These are phyloP conservation scores for Nemania serpens DNA, from an alignment of 2,329 filamentous ascomycete species.

Conservation along the genomic window DNA sequence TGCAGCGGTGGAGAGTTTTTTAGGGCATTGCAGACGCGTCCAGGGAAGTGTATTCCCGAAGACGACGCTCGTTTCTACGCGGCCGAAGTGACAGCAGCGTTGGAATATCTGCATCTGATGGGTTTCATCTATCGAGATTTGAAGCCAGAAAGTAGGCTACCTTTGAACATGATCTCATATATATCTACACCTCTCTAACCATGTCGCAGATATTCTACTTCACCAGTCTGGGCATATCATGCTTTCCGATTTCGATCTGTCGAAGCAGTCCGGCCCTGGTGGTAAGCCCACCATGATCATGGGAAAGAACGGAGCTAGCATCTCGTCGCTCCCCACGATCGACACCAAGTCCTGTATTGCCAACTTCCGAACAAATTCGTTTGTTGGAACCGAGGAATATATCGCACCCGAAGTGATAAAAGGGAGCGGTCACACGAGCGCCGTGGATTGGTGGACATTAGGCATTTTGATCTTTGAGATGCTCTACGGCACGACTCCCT, in stretches of 20 bases:
- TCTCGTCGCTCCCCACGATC: conserved; percentile 89
- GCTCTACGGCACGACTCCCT: conserved; percentile 96
- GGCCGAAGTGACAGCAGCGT: conserved; percentile 91
- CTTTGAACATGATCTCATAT: conserved; percentile 1
- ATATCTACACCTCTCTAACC: conserved; percentile 42
- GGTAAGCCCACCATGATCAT: conserved; percentile 98
- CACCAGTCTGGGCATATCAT: conserved; percentile 99
- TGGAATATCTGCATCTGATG: conserved; percentile 98
- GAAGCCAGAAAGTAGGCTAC: conserved; percentile 87
- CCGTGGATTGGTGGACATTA: conserved; percentile 98
- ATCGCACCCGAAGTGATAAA: conserved; percentile 99
- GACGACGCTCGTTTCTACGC: conserved; percentile 97
- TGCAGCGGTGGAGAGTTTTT: conserved; percentile 99
- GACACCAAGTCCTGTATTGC: conserved; percentile 98
- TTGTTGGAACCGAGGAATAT: conserved; percentile 98
- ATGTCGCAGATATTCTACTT: conserved; percentile 78
- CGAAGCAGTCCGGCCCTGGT: conserved; percentile 94
- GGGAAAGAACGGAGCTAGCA: conserved; percentile 83
- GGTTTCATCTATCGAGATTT: conserved; percentile 98
- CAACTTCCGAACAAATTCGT: conserved; percentile 97
- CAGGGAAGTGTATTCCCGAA: conserved; percentile 95
- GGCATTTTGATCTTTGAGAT: conserved; percentile 98
- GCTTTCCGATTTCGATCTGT: conserved; percentile 98
- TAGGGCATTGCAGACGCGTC: conserved; percentile 90
- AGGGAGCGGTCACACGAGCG: conserved; percentile 96